Conservation (phyloP, 495 filamentous ascomycete species). For the Immersiella caudata region DNA sequence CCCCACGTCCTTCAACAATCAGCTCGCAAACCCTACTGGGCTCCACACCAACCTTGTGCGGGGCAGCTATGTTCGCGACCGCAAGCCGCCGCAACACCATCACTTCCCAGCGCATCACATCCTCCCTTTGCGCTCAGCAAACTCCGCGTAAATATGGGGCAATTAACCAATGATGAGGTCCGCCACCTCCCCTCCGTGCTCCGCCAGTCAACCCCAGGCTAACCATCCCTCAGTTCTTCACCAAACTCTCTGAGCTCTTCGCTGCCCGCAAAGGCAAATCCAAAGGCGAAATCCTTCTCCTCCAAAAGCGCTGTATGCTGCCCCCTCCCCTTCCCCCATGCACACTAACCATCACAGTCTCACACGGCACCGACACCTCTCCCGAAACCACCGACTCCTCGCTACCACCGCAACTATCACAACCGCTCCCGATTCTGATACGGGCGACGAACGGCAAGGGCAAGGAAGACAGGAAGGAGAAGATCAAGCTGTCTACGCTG, state of each 20-base stretch:
- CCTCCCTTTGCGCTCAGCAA: neutral
- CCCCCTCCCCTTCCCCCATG: conserved; percentile 12
- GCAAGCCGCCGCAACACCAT: neutral
- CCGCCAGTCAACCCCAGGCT: conserved; percentile 29
- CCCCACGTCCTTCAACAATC: neutral
- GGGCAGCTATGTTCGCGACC: conserved; percentile 3
- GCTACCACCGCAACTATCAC: conserved; percentile 43
- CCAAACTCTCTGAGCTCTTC: conserved; percentile 74
- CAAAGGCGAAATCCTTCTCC: conserved; percentile 79
- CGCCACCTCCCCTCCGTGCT: neutral
- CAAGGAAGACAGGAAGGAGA: conserved; percentile 53
- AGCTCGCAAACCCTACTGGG: neutral
- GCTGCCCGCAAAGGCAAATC: conserved; percentile 64
- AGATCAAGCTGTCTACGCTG: conserved; percentile 82
- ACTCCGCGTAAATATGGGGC: conserved; percentile 33
- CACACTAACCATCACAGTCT: conserved; percentile 24
- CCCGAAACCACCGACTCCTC: conserved; percentile 20
- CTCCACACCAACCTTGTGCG: conserved; percentile 10
- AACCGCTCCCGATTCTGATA: conserved; percentile 74
- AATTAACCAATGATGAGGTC: conserved; percentile 78
- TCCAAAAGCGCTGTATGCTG: conserved; percentile 75
- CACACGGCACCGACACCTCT: conserved; percentile 7
- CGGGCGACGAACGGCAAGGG: conserved; percentile 80
- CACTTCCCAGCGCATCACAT: conserved; percentile 2
- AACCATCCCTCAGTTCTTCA: conserved; percentile 72